These are phyloP conservation scores for Zygoascus ofunaensis DNA, from an alignment of 805 yeast species.

Conservation along the genomic window DNA sequence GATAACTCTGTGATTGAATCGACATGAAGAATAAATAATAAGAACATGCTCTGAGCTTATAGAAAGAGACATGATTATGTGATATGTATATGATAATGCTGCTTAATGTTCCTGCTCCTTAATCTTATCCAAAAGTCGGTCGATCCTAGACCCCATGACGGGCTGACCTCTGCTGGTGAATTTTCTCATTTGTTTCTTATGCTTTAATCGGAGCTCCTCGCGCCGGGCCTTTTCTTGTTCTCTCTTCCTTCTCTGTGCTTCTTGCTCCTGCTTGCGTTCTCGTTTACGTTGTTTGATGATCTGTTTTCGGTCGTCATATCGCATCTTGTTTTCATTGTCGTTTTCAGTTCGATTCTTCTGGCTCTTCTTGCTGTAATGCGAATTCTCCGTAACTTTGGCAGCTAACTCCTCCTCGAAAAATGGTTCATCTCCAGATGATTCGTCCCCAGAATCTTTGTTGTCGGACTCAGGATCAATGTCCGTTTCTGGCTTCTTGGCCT, in stretches of 20 bases:
- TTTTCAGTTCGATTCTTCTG: conserved; percentile 7
- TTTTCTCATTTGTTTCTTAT: conserved; percentile 38
- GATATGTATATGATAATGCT: not conserved
- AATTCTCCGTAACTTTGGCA: conserved; percentile 11
- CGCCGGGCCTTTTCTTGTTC: conserved; percentile 33
- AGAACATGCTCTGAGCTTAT: not conserved
- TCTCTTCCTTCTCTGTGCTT: conserved; percentile 34
- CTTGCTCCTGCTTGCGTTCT: conserved; percentile 31
- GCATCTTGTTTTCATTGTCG: conserved; percentile 13
- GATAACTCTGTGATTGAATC: not conserved
- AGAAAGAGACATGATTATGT: not conserved
- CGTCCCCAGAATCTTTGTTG: conserved; percentile 6
- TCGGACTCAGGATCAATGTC: conserved; percentile 6
- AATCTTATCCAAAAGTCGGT: conserved; percentile 67
- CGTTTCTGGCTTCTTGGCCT: too few relatives aligned
- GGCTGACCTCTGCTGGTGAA: conserved; percentile 80
- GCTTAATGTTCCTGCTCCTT: conserved; percentile 24
- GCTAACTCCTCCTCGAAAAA: conserved; percentile 11
- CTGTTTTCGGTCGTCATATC: conserved; percentile 29
- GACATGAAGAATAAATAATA: not conserved
- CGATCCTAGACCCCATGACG: conserved; percentile 80
- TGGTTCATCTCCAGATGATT: conserved; percentile 15
- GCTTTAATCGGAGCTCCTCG: conserved; percentile 34
- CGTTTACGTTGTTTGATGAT: conserved; percentile 36
- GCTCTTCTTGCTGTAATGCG: conserved; percentile 7